Evolutionary conservation across 192 early-diverging fungal species (phyloP).

Genomic region (Backusella westeae): DNA sequence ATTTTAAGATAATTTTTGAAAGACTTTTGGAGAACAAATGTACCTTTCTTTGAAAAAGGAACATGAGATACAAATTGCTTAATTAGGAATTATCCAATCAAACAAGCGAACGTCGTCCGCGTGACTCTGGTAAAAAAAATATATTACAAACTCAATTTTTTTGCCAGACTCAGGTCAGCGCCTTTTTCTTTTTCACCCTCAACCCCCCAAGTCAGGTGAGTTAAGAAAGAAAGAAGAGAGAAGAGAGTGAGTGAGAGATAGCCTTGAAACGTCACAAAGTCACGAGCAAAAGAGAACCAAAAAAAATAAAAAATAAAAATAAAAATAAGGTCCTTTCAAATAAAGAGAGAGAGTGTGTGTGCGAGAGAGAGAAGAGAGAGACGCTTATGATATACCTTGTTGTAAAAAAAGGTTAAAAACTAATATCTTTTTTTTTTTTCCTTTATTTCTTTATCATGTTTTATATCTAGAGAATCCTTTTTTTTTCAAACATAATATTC

Average conservation of each 20-base stretch:
- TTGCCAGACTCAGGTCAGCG: not conserved
- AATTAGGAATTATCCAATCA: not conserved
- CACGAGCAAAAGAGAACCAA: slow-evolving; percentile 3
- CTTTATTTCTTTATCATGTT: not conserved
- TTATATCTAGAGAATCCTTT: not conserved
- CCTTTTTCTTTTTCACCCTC: slow-evolving; percentile 8
- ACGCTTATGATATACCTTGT: not conserved
- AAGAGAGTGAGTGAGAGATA: not conserved
- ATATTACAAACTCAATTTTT: not conserved
- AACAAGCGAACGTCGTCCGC: not conserved
- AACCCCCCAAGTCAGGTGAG: slow-evolving; percentile 5
- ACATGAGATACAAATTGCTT: not conserved
- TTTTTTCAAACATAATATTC: not conserved
- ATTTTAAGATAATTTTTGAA: too few species aligned
- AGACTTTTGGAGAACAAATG: too few species aligned
- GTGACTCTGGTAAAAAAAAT: not conserved
- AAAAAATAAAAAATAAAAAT: not conserved
- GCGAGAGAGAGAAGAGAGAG: not conserved
- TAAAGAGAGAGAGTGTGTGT: not conserved
- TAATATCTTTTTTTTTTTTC: not conserved
- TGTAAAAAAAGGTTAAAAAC: not conserved
- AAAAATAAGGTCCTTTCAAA: not conserved
- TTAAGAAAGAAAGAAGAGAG: not conserved
- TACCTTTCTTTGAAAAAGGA: not conserved
- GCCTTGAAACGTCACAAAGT: slow-evolving; percentile 6